Conservation (phyloP, 1,284 basidiomycete species). For the Apiotrichum siamense region DNA sequence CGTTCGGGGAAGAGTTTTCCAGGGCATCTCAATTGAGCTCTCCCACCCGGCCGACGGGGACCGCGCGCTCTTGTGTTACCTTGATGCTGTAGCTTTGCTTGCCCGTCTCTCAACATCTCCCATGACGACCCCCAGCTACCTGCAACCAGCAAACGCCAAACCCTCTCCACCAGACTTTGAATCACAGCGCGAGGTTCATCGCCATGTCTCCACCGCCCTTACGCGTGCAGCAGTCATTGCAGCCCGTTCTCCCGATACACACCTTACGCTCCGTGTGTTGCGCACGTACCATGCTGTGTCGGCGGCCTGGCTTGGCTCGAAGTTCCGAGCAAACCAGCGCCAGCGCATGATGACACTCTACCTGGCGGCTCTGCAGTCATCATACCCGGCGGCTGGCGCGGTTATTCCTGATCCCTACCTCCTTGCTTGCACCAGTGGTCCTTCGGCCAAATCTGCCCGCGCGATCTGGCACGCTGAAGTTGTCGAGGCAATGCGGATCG, state of each 20-base stretch:
- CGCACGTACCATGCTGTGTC: slow-evolving; percentile 60
- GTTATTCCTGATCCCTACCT: slow-evolving; percentile 18
- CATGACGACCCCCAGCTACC: slow-evolving; percentile 24
- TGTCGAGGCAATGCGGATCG: slow-evolving; percentile 61
- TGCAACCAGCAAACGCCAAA: slow-evolving; percentile 13
- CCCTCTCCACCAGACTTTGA: slow-evolving; percentile 22
- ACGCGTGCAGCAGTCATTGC: slow-evolving; percentile 47
- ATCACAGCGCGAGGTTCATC: slow-evolving; percentile 39
- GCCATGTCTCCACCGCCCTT: slow-evolving; percentile 39
- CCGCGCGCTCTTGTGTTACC: slow-evolving; percentile 31
- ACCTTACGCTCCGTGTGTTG: slow-evolving; percentile 53
- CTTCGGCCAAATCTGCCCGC: slow-evolving; percentile 17
- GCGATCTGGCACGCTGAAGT: slow-evolving; percentile 61
- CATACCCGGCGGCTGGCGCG: slow-evolving; percentile 43
- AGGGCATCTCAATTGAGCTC: slow-evolving; percentile 41
- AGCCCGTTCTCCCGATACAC: slow-evolving; percentile 23
- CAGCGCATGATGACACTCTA: slow-evolving; percentile 63
- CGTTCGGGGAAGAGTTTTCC: slow-evolving; percentile 45
- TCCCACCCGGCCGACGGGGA: slow-evolving; percentile 14
- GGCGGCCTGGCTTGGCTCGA: slow-evolving; percentile 60
- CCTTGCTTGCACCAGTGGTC: slow-evolving; percentile 28
- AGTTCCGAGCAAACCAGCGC: slow-evolving; percentile 66
- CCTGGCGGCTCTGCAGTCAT: slow-evolving; percentile 59
- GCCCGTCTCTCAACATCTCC: slow-evolving; percentile 17
- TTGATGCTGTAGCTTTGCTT: slow-evolving; percentile 23